Conservation (phyloP, 176 grass and related monocot species). For the Avena eriantha region DNA sequence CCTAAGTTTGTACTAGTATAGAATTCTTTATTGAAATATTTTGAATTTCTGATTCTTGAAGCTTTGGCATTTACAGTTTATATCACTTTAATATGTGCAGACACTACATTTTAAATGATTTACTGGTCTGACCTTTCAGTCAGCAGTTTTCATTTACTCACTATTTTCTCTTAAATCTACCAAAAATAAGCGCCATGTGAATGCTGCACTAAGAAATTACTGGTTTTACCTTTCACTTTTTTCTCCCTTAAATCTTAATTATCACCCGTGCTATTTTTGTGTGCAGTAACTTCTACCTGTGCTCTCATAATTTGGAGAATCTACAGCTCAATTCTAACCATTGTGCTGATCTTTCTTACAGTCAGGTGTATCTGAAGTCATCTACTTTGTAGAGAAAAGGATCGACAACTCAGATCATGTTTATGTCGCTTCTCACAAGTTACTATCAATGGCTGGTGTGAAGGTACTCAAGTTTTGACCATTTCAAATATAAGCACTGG, state of each 20-base stretch:
- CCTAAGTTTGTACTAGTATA: not conserved
- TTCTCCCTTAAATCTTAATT: not conserved
- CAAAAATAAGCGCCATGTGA: not conserved
- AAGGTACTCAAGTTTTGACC: constrained; percentile 62
- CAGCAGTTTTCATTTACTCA: not conserved
- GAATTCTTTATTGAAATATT: constrained; percentile 5
- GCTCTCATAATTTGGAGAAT: not conserved
- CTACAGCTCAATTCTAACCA: constrained; percentile 18
- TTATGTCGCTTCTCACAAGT: constrained; percentile 91
- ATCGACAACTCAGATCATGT: constrained; percentile 68
- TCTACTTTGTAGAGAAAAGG: constrained; percentile 97
- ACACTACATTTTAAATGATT: constrained; percentile 13
- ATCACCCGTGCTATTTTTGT: not conserved
- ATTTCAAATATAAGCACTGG: not conserved
- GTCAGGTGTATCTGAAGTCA: constrained; percentile 97
- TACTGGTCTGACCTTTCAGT: not conserved
- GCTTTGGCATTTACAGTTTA: not conserved
- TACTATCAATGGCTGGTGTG: constrained; percentile 81
- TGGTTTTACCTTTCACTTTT: not conserved
- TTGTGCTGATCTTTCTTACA: constrained; percentile 57
- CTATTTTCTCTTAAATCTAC: not conserved
- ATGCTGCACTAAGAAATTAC: not conserved
- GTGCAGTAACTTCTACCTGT: not conserved
- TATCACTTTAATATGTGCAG: not conserved
- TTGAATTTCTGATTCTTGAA: not conserved